Evolutionary conservation across 306 rosid genomes (phyloP).

Genomic region (Prinsepia uniflora): DNA sequence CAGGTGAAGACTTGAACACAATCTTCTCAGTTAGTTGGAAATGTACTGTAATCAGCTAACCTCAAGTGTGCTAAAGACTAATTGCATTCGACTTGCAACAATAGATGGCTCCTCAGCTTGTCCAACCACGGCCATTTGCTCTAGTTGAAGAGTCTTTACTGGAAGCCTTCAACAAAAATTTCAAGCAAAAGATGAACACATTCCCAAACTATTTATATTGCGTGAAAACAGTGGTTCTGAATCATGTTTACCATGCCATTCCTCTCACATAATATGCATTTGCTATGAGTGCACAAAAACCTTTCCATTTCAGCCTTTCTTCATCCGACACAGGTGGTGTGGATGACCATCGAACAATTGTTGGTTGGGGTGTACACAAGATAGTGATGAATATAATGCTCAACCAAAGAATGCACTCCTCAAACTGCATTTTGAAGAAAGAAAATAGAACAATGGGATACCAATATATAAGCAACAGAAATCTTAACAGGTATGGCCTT

Average conservation of each 20-base stretch:
- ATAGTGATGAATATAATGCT: slow-evolving; percentile 92
- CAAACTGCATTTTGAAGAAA: slow-evolving; percentile 46
- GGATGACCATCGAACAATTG: slow-evolving; percentile 93
- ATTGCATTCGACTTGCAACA: slow-evolving; percentile 89
- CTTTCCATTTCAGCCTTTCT: slow-evolving; percentile 91
- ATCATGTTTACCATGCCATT: slow-evolving; percentile 89
- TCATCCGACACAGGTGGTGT: slow-evolving; percentile 85
- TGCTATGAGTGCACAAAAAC: slow-evolving; percentile 92
- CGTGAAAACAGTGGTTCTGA: not conserved
- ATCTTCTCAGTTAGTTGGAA: not conserved
- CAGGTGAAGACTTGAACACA: not conserved
- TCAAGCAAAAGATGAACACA: not conserved
- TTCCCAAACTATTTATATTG: not conserved
- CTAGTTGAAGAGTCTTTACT: slow-evolving; percentile 92
- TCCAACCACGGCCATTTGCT: slow-evolving; percentile 89
- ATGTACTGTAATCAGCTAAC: slow-evolving; percentile 35
- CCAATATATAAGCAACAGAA: slow-evolving; percentile 8
- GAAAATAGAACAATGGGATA: slow-evolving; percentile 11
- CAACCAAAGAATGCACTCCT: slow-evolving; percentile 92
- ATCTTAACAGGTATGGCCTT: not conserved
- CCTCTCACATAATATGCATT: slow-evolving; percentile 89
- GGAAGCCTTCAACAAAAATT: slow-evolving; percentile 71
- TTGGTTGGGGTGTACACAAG: slow-evolving; percentile 94
- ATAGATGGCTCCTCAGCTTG: slow-evolving; percentile 82
- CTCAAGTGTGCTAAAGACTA: slow-evolving; percentile 93